These are phyloP conservation scores for Puccinellia tenuiflora DNA, from an alignment of 176 grass and related monocot species.

Conservation along the genomic window DNA sequence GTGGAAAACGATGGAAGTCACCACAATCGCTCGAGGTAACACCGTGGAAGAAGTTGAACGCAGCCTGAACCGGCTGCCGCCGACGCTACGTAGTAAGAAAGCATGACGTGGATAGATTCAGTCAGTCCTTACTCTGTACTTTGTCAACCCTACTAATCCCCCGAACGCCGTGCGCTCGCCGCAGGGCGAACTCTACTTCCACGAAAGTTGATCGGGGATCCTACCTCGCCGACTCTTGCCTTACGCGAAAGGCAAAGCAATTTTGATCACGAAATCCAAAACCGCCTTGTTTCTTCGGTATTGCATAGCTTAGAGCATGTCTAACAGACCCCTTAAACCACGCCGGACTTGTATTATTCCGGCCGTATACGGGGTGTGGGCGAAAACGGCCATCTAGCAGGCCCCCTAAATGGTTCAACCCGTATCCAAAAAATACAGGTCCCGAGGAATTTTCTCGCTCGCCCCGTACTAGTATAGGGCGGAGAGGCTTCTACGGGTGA, in stretches of 20 bases:
- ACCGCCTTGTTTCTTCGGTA: no score
- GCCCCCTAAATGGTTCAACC: no score
- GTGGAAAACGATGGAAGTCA: constrained; percentile 9
- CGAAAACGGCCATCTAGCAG: no score
- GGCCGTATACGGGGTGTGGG: no score
- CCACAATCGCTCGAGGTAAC: background rate
- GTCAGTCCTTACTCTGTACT: background rate
- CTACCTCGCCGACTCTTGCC: background rate
- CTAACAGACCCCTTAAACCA: no score
- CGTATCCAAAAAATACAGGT: no score
- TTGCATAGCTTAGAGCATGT: no score
- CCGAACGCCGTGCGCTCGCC: constrained; percentile 4
- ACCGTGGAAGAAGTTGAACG: background rate
- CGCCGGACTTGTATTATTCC: no score
- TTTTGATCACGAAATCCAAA: no score
- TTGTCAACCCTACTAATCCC: constrained; percentile 3
- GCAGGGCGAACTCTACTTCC: background rate
- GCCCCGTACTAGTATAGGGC: no score
- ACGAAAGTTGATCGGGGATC: background rate
- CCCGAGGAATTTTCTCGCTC: no score
- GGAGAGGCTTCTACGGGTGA: no score
- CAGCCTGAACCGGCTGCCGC: background rate
- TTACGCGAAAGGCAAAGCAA: background rate
- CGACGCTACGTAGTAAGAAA: background rate
- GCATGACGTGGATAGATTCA: background rate